Conservation (phyloP, 2,329 filamentous ascomycete genomes). For the Exophiala bonariae region DNA sequence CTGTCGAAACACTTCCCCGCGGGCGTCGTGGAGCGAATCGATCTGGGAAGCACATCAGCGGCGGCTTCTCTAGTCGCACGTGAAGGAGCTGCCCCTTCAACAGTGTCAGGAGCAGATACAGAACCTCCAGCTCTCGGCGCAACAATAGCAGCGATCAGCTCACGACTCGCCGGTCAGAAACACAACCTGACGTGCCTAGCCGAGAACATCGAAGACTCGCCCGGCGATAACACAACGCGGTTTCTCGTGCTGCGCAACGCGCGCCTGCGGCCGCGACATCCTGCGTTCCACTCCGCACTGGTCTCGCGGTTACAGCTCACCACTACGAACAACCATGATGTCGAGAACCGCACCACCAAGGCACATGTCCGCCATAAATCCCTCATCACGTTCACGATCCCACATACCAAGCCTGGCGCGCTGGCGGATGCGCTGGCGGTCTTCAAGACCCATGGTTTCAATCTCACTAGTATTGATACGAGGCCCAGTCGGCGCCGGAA, state of each 20-base stretch:
- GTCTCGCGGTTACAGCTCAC: neutral
- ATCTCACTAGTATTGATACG: conserved; percentile 88
- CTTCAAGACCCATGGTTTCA: conserved; percentile 71
- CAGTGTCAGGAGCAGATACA: neutral
- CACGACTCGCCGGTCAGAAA: conserved; percentile 68
- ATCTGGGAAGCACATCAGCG: conserved; percentile 81
- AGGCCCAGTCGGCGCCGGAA: conserved; percentile 53
- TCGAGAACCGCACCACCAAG: neutral
- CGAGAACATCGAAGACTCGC: conserved; percentile 48
- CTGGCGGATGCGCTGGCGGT: conserved; percentile 77
- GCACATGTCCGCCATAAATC: conserved; percentile 56
- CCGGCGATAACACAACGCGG: conserved; percentile 46
- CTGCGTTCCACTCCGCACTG: neutral
- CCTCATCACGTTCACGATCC: conserved; percentile 79
- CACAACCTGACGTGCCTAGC: conserved; percentile 68
- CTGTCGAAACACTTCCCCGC: conserved; percentile 47
- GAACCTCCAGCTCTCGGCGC: conserved; percentile 39
- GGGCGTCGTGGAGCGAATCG: conserved; percentile 63
- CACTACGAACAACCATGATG: neutral
- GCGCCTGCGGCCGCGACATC: conserved; percentile 7
- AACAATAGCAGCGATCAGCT: conserved; percentile 74
- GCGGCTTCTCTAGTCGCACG: conserved; percentile 72
- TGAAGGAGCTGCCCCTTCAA: conserved; percentile 45
- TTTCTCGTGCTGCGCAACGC: conserved; percentile 44
- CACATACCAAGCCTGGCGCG: conserved; percentile 75